These are phyloP conservation scores for Silene latifolia DNA, from an alignment of 148 eudicot species.

Conservation along the genomic window DNA sequence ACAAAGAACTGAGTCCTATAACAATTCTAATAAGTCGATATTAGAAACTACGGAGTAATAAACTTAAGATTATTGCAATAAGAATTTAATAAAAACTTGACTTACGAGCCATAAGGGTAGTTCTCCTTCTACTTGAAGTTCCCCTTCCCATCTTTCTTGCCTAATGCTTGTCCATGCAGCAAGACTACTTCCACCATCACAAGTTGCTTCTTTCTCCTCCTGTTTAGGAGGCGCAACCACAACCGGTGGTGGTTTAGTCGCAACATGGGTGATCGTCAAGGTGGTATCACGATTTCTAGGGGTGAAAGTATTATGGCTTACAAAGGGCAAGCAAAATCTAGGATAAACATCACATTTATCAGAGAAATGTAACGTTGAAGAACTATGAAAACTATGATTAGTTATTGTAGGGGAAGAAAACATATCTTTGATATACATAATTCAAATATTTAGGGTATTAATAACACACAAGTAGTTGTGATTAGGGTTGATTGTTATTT, in stretches of 20 bases:
- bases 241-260: constrained; percentile 33
- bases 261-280: constrained; percentile 34
- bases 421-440: constrained; percentile 15
- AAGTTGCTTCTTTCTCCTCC: constrained; percentile 19
- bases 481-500: constrained; percentile 19
- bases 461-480: not conserved
- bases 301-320: not conserved
- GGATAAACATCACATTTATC: not conserved
- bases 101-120: constrained; percentile 92
- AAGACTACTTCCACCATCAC: constrained; percentile 37
- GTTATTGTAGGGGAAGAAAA: constrained; percentile 11
- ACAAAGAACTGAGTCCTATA: too few species aligned
- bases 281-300: constrained; percentile 9
- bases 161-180: constrained; percentile 84
- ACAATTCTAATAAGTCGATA: too few species aligned
- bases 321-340: constrained; percentile 4
- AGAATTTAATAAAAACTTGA: not conserved
- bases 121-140: constrained; percentile 74
- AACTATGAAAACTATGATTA: not conserved
- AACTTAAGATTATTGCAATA: too few species aligned
- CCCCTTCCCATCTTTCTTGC: constrained; percentile 97
- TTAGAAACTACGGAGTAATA: too few species aligned
- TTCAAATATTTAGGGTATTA: not conserved
- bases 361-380: constrained; percentile 18
- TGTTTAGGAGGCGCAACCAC: constrained; percentile 24